phyloP scores from a whole-genome alignment of 495 filamentous ascomycete species.

The Oidiodendron maius region DNA sequence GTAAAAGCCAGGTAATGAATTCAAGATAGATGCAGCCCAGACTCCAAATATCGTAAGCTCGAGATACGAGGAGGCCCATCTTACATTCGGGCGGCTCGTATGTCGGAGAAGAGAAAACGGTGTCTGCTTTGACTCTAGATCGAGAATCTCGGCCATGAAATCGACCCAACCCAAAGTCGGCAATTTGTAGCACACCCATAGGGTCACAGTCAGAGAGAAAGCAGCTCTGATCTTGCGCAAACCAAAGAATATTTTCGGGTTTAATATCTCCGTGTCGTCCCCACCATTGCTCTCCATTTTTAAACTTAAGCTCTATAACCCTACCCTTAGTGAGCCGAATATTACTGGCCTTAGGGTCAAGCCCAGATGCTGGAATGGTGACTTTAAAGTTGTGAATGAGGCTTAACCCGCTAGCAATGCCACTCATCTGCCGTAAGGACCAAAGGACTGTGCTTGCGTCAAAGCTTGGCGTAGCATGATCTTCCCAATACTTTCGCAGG shows the following conservation, averaged over 20 bases:
- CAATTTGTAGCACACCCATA: constrained; percentile 17
- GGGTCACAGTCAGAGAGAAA: not conserved
- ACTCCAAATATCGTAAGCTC: constrained; percentile 36
- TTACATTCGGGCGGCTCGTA: constrained; percentile 35
- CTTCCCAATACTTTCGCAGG: constrained; percentile 13
- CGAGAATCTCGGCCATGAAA: constrained; percentile 15
- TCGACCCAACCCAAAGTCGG: constrained; percentile 20
- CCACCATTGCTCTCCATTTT: constrained; percentile 6
- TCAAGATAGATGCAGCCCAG: constrained; percentile 40
- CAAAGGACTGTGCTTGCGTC: constrained; percentile 9
- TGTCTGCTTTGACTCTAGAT: constrained; percentile 6
- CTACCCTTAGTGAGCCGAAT: not conserved
- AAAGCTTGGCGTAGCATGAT: constrained; percentile 1
- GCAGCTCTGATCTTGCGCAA: constrained; percentile 4
- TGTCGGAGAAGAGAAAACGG: constrained; percentile 17
- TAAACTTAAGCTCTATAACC: constrained; percentile 1
- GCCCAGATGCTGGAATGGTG: not conserved
- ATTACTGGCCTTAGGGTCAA: not conserved
- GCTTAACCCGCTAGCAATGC: constrained; percentile 10
- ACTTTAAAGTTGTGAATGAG: constrained; percentile 14
- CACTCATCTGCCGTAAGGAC: constrained; percentile 15
- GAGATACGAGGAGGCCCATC: constrained; percentile 17
- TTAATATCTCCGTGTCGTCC: constrained; percentile 25
- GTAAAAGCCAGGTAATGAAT: constrained; percentile 23
- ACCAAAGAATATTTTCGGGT: constrained; percentile 25